Evolutionary conservation across 768 basidiomycete species (phyloP).

Genomic region (Agaricus sinodeliciosus): DNA sequence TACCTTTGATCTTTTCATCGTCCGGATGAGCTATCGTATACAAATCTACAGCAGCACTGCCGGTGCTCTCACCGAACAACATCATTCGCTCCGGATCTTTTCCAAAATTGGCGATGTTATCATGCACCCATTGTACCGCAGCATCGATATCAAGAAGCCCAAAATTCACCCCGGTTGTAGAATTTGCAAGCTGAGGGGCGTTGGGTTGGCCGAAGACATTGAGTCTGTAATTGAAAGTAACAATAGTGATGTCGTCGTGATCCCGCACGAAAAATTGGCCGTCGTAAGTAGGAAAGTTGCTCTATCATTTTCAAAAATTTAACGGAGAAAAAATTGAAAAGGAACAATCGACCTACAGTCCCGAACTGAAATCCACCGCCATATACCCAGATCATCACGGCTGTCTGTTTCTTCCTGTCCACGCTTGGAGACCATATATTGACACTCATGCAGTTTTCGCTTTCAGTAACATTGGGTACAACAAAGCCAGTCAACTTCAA

Average conservation of each 20-base stretch:
- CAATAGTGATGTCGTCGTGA: slow-evolving; percentile 28
- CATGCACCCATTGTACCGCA: slow-evolving; percentile 39
- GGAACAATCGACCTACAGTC: slow-evolving; percentile 18
- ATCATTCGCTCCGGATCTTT: slow-evolving; percentile 31
- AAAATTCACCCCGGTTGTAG: slow-evolving; percentile 27
- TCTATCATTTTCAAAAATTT: slow-evolving; percentile 15
- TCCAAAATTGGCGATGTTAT: slow-evolving; percentile 41
- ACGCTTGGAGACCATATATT: slow-evolving; percentile 32
- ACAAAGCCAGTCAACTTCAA: slow-evolving; percentile 19
- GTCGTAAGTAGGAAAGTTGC: slow-evolving; percentile 21
- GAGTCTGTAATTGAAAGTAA: slow-evolving; percentile 32
- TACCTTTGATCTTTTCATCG: slow-evolving; percentile 24
- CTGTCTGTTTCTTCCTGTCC: slow-evolving; percentile 16
- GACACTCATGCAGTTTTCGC: slow-evolving; percentile 30
- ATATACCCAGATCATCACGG: slow-evolving; percentile 30
- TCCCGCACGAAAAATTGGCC: slow-evolving; percentile 26
- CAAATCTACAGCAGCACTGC: slow-evolving; percentile 25
- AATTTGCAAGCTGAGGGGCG: slow-evolving; percentile 27
- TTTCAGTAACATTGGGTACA: slow-evolving; percentile 22
- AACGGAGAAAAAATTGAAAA: background rate
- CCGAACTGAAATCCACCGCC: slow-evolving; percentile 30
- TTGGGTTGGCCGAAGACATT: slow-evolving; percentile 36
- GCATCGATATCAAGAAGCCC: slow-evolving; percentile 32
- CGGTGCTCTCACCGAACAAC: slow-evolving; percentile 32
- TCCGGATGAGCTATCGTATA: slow-evolving; percentile 29